Conservation (phyloP, 1,139 yeast genomes). For the Suhomyces chickasaworum region DNA sequence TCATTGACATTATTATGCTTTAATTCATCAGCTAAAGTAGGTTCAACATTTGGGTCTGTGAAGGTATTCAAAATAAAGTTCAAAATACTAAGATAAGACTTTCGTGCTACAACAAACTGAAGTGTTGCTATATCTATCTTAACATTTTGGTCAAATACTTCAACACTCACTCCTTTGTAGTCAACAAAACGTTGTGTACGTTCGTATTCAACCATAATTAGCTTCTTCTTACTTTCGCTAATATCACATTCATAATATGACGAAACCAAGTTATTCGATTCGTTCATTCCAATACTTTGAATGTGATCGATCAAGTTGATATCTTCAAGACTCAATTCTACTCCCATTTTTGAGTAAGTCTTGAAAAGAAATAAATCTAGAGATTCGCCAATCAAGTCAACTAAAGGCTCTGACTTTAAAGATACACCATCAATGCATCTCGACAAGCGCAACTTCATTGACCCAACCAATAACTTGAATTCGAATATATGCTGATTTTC, state of each 20-base stretch:
- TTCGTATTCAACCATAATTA: conserved; percentile 64
- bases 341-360: conserved; percentile 62
- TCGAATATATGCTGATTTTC: conserved; percentile 65
- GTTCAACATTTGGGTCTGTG: conserved; percentile 74
- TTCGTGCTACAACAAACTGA: conserved; percentile 73
- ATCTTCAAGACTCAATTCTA: conserved; percentile 65
- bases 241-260: conserved; percentile 54
- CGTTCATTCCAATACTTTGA: conserved; percentile 62
- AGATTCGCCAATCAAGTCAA: conserved; percentile 71
- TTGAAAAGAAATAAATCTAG: conserved; percentile 62
- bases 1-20: conserved; percentile 63
- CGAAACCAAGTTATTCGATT: conserved; percentile 69
- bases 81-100: conserved; percentile 72
- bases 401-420: conserved; percentile 64
- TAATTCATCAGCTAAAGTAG: conserved; percentile 65
- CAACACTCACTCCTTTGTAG: conserved; percentile 57
- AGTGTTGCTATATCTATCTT: conserved; percentile 79
- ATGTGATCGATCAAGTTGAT: conserved; percentile 75
- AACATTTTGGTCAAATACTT: conserved; percentile 77
- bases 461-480: conserved; percentile 65
- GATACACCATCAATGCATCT: conserved; percentile 67
- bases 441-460: conserved; percentile 62
- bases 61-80: conserved; percentile 86
- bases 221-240: conserved; percentile 36
- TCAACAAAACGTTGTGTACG: conserved; percentile 65